Conservation (phyloP, 2,329 filamentous ascomycete genomes). For the Aspergillus pseudoviridinutans region DNA sequence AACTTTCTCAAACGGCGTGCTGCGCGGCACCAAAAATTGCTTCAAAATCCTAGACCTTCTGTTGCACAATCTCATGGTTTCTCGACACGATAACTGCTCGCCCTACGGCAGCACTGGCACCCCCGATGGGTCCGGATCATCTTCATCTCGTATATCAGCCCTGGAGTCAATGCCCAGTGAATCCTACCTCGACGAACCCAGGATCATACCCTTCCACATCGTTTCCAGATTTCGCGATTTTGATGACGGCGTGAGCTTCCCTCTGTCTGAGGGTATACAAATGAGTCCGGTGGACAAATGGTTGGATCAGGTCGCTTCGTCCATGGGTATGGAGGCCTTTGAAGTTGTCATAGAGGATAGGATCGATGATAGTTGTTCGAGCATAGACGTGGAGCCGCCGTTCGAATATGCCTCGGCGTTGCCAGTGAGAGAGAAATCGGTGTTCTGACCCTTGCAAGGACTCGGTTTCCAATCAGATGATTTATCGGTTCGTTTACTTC, state of each 20-base stretch:
- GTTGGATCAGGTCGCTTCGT: constrained; percentile 21
- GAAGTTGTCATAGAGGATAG: constrained; percentile 8
- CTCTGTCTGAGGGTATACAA: background rate
- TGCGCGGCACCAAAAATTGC: constrained; percentile 16
- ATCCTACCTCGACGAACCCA: background rate
- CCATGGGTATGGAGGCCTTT: constrained; percentile 20
- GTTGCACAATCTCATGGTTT: constrained; percentile 9
- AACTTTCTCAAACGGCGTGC: constrained; percentile 19
- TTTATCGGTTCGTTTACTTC: background rate
- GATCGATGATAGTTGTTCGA: background rate
- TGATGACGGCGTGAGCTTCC: background rate
- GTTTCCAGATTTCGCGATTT: constrained; percentile 8
- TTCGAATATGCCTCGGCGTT: background rate
- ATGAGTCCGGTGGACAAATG: constrained; percentile 14
- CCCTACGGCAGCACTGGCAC: background rate
- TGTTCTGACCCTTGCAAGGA: background rate
- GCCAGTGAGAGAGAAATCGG: background rate
- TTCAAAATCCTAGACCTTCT: constrained; percentile 14
- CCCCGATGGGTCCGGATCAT: background rate
- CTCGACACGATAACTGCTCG: background rate
- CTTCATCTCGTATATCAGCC: background rate
- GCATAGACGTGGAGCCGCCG: background rate
- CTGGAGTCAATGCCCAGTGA: background rate
- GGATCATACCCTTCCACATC: constrained; percentile 11
- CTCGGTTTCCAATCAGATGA: background rate